Evolutionary conservation across 129 eudicot genomes (phyloP).

Genomic region (Lactuca saligna): DNA sequence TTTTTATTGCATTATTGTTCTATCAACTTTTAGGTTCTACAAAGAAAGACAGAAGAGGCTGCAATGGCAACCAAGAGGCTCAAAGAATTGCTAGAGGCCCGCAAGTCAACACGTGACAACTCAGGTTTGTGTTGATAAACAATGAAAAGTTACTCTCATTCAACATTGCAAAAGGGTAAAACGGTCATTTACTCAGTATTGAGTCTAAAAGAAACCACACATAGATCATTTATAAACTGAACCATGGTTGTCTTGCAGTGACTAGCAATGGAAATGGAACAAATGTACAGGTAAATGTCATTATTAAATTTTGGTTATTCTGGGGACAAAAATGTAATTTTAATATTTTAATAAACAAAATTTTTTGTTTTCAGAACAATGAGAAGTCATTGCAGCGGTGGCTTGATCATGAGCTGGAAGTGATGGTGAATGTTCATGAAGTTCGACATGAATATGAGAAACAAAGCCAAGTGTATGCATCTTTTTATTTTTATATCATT

Average conservation of each 20-base stretch:
- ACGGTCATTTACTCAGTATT: not conserved
- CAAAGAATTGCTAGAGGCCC: slow-evolving; percentile 95
- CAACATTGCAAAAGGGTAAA: not conserved
- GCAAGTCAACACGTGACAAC: slow-evolving; percentile 87
- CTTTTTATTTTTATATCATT: not conserved
- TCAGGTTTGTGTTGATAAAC: slow-evolving; percentile 42
- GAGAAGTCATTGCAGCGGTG: slow-evolving; percentile 96
- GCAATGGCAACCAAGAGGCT: slow-evolving; percentile 98
- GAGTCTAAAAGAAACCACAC: too few relatives aligned
- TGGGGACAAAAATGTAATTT: slow-evolving; percentile 4
- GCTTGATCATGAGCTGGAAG: slow-evolving; percentile 99
- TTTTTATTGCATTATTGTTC: too few relatives aligned
- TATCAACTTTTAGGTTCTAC: slow-evolving; percentile 70
- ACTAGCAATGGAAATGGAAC: slow-evolving; percentile 71
- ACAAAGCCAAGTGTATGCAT: slow-evolving; percentile 96
- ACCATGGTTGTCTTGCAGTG: slow-evolving; percentile 38
- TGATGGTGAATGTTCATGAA: slow-evolving; percentile 97
- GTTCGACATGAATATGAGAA: slow-evolving; percentile 97
- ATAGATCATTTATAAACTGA: too few relatives aligned
- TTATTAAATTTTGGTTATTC: not conserved
- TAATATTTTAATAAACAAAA: not conserved
- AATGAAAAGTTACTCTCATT: too few relatives aligned
- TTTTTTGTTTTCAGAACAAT: slow-evolving; percentile 58
- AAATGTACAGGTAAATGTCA: slow-evolving; percentile 67
- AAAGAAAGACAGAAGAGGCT: slow-evolving; percentile 99